Evolutionary conservation across 176 grass and related monocot species (phyloP).

Genomic region (Triticum dicoccoides): DNA sequence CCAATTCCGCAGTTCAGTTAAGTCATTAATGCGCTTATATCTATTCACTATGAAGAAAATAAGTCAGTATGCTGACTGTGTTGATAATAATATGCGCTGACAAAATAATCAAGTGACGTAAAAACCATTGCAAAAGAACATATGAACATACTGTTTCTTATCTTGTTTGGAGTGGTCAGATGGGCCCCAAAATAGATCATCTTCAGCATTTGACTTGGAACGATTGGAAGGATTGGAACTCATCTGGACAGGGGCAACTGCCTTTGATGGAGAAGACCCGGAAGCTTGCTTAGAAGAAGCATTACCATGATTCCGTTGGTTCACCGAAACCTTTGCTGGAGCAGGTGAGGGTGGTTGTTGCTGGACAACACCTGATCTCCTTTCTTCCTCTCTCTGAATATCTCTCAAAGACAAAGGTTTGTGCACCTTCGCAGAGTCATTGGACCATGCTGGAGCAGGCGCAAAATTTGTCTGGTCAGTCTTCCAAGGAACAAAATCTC

Average conservation of each 20-base stretch:
- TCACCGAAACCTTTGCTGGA: constrained; percentile 44
- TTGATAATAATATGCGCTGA: neutral
- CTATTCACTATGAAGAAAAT: neutral
- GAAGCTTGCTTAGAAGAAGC: constrained; percentile 68
- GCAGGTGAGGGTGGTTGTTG: constrained; percentile 42
- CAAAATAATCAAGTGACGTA: neutral
- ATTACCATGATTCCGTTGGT: constrained; percentile 51
- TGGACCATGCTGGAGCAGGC: constrained; percentile 81
- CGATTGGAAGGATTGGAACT: constrained; percentile 49
- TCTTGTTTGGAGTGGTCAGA: constrained; percentile 80
- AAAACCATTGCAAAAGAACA: constrained; percentile 4
- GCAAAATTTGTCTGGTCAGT: constrained; percentile 56
- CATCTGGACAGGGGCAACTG: constrained; percentile 51
- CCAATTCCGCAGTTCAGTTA: neutral
- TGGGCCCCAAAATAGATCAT: constrained; percentile 98
- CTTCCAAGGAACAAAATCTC: constrained; percentile 96
- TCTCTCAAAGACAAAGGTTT: constrained; percentile 77
- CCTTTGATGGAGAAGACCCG: constrained; percentile 81
- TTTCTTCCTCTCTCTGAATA: constrained; percentile 91
- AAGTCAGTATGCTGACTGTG: neutral
- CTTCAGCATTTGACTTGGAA: constrained; percentile 72
- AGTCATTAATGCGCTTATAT: neutral
- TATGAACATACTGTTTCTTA: constrained; percentile 64
- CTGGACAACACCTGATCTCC: constrained; percentile 44
- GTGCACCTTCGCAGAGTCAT: constrained; percentile 64